Evolutionary conservation across 2,329 filamentous ascomycete species (phyloP), one percentile per base, ranked within the genome.

Genomic region (Colletotrichum spaethianum): DNA sequence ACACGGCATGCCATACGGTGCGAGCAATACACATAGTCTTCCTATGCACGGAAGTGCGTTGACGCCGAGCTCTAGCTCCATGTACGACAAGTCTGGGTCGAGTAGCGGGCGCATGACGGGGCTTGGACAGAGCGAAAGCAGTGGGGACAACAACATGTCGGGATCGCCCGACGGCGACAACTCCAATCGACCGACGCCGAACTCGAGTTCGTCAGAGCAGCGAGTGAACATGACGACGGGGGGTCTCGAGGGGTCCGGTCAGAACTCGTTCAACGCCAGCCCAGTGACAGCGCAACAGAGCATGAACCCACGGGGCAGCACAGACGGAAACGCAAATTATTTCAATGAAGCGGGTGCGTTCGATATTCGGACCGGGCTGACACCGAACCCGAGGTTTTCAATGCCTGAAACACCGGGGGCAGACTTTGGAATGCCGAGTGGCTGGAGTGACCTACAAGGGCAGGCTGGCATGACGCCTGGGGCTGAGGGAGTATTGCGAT

Each of bases 111-210:
- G 74, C 4, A 67, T 82, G 63, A 78, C 76, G 44, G 80, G 82
- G 26, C 88, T 85, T 70, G 83, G 79, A 12, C 80, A 82, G 12
- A 80, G 80, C 26, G 85, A 85, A n/a, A 79, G 79, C 52, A 82
- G 80, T 64, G 86, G 85, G n/a, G 80, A 82, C 20, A 81, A 81
- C 28, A 86, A 85, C 63, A 77, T 85, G 67, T 86, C 85, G 0
- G 82, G 80, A 4, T 89, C 88, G 0, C 84, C 87, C 2, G 87
- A 88, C 23, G 83, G 82, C 28, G 83, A 82, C 8, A 81, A 81
- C 59, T 90, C 89, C 3, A 88, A 85, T 72, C 82, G 87, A n/a
- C 88, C 86, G 28, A 91, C 90, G 14, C 90, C 90, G 3, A 91
- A 88, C 75, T 91, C 90, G 4, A 90, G 87, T 75, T 82, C 81